Conservation (phyloP, 768 basidiomycete genomes). For the Russula earlei region DNA sequence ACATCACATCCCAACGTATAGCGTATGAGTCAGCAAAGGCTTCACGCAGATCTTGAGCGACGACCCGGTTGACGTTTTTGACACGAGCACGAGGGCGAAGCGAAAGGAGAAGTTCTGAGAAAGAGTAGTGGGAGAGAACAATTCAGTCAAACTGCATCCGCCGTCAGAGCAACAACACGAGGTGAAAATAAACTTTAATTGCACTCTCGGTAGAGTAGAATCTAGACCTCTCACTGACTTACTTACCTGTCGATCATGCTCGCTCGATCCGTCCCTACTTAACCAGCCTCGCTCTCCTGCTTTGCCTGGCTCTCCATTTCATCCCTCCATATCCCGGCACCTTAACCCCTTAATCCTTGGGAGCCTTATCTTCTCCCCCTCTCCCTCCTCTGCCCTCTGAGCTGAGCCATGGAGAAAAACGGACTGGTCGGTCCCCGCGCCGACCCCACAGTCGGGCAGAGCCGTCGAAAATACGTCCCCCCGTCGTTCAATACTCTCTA, state of each 20-base stretch:
- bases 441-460: background rate
- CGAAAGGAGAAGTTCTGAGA: slow-evolving; percentile 1
- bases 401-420: slow-evolving; percentile 3
- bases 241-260: slow-evolving; percentile 8
- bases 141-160: background rate
- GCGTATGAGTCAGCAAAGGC: background rate
- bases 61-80: background rate
- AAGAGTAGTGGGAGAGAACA: background rate
- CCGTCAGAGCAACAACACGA: too few relatives aligned
- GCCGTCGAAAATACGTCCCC: slow-evolving; percentile 44
- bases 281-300: background rate
- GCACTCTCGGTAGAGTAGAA: too few relatives aligned
- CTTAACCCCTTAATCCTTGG: background rate
- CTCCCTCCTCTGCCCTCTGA: background rate
- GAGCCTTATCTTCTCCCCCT: background rate
- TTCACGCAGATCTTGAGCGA: slow-evolving; percentile 5
- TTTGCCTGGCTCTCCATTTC: background rate
- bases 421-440: background rate
- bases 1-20: background rate
- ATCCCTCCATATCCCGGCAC: background rate
- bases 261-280: slow-evolving; percentile 9
- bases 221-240: background rate
- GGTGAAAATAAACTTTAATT: too few relatives aligned
- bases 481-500: slow-evolving; percentile 49
- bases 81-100: background rate